Conservation (phyloP, 1,284 basidiomycete genomes). For the Peniophora sp. region DNA sequence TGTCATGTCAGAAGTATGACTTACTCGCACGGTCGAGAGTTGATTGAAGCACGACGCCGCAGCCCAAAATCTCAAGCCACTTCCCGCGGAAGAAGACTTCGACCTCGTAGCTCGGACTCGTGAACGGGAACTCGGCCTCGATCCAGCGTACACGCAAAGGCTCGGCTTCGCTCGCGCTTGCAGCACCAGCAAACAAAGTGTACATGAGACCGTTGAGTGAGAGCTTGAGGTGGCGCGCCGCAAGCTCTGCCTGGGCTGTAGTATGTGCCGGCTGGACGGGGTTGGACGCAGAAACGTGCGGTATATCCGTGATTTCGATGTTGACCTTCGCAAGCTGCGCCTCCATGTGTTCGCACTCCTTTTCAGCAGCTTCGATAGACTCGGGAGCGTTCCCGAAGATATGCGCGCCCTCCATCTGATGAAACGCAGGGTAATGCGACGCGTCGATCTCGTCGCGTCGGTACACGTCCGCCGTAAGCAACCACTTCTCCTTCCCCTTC, state of each 20-base stretch:
- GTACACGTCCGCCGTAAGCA: slow-evolving; percentile 98
- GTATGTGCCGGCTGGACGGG: slow-evolving; percentile 79
- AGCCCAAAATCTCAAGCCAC: slow-evolving; percentile 97
- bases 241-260: slow-evolving; percentile 58
- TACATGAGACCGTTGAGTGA: slow-evolving; percentile 87
- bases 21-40: slow-evolving; percentile 83
- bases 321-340: slow-evolving; percentile 57
- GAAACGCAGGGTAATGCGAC: slow-evolving; percentile 97
- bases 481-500: slow-evolving; percentile 68
- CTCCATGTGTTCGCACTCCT: slow-evolving; percentile 59
- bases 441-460: slow-evolving; percentile 97
- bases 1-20: slow-evolving; percentile 21
- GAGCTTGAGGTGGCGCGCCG: slow-evolving; percentile 84
- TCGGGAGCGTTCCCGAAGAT: slow-evolving; percentile 56
- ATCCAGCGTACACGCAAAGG: slow-evolving; percentile 94
- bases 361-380: slow-evolving; percentile 51
- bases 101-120: slow-evolving; percentile 94
- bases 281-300: slow-evolving; percentile 67
- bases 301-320: slow-evolving; percentile 83
- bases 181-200: slow-evolving; percentile 66
- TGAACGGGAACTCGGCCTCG: slow-evolving; percentile 97
- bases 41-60: slow-evolving; percentile 85
- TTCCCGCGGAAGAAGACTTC: slow-evolving; percentile 95
- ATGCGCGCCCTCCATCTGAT: slow-evolving; percentile 95
- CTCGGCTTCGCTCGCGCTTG: slow-evolving; percentile 38